Percentiles rank a stretch among this genome's conserved stretches.
Evolutionary conservation across 2,329 filamentous ascomycete species (phyloP).

Genomic region (Fusarium transvaalense): DNA sequence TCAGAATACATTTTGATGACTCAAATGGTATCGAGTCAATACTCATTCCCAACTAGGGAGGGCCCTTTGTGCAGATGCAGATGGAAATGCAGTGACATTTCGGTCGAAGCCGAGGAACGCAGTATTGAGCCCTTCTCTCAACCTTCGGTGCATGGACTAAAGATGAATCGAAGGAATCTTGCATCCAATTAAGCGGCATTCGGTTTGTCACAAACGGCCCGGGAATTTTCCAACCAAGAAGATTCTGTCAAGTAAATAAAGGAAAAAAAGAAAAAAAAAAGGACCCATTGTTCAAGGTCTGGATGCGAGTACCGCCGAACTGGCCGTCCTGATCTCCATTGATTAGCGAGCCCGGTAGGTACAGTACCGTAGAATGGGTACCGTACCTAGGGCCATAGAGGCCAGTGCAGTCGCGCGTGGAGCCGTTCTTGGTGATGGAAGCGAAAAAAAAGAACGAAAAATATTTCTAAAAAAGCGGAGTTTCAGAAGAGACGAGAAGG

Average conservation of each 20-base stretch:
- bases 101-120: conserved; percentile 20
- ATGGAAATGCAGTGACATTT: conserved; percentile 14
- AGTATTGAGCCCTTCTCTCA: conserved; percentile 18
- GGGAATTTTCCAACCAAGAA: conserved; percentile 5
- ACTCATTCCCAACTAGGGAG: conserved; percentile 3
- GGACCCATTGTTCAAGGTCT: conserved; percentile 20
- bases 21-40: conserved; percentile 6
- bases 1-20: conserved; percentile 17
- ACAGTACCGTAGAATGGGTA: conserved; percentile 9
- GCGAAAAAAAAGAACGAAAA: conserved; percentile 39
- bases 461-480: conserved; percentile 24
- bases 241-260: background rate
- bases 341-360: conserved; percentile 22
- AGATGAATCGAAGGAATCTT: conserved; percentile 23
- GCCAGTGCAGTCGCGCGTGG: too few species aligned
- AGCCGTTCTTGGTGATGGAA: conserved; percentile 29
- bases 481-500: conserved; percentile 18
- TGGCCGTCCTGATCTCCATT: conserved; percentile 26
- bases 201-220: conserved; percentile 1
- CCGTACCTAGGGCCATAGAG: background rate
- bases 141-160: conserved; percentile 15
- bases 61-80: conserved; percentile 6
- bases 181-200: conserved; percentile 15
- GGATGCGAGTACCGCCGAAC: conserved; percentile 32
- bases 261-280: background rate